Base-by-base conservation (phyloP, 441 rosid genomes). In the Gossypium aridum region DNA sequence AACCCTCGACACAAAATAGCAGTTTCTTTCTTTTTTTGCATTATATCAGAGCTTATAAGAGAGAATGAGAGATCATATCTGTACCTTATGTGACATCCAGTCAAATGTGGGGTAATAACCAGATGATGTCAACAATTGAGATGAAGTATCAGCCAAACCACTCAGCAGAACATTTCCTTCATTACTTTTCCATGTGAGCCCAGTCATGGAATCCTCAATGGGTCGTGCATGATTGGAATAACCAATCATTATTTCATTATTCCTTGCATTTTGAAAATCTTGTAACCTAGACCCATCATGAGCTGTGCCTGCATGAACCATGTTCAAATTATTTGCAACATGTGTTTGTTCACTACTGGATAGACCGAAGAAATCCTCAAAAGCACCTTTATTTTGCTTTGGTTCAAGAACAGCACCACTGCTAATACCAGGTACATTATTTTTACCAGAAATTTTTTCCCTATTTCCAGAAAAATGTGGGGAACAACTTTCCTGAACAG, bases 61-160 rank as follows among this genome's bases (percentile, higher is more conserved):
- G 25, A 56, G 26, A 28, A 55, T 54, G 39, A 55, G 39, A 56
- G 43, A 19, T 20, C 17, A 66, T 16, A n/a, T 43, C 26, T 76
- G n/a, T 85, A 86, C 92, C 92, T 85, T 85, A 77, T 83, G 79
- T 14, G 87, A 43, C 75, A 78, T 69, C 56, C 70, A 23, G 20
- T 74, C 82, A 55, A 76, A 83, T 57, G 84, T 13, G 13, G 87
- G 85, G 64, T 83, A 82, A 77, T 77, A 64, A 59, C 76, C 75
- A 37, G 86, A 74, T 60, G 86, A 74, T 69, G 78, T 85, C 64
- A 75, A 76, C n/a, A 74, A 49, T 54, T 65, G 79, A 71, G 86
- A 74, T 51, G 91, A 76, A 23, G 79, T 70, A 77, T 81, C 84
- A 23, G 80, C 63, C 55, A 82, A 77, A 77, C 81, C 77, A 77